These are phyloP conservation scores for Blastobotrys attinorum DNA, from an alignment of 805 yeast genomes.

Conservation along the genomic window DNA sequence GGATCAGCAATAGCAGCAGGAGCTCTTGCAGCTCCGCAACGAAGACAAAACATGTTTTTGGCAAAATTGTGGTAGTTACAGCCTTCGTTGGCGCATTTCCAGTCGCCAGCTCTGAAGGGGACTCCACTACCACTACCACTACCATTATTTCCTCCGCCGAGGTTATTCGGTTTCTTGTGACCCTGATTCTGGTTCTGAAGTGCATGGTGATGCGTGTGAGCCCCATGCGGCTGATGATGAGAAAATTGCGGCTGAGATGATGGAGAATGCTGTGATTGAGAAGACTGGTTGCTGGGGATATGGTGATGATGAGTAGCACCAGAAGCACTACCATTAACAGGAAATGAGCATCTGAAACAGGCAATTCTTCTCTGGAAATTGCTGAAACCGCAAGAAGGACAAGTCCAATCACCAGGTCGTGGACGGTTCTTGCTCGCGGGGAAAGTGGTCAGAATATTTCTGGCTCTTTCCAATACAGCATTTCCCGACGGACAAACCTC, in stretches of 20 bases:
- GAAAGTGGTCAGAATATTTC: conserved; percentile 73
- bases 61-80: conserved; percentile 92
- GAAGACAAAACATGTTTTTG: conserved; percentile 74
- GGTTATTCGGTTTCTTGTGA: not conserved
- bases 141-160: not conserved
- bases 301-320: not conserved
- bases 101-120: conserved; percentile 96
- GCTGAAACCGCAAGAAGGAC: conserved; percentile 92
- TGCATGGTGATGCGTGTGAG: conserved; percentile 1
- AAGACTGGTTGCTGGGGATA: not conserved
- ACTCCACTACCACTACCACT: too few species aligned
- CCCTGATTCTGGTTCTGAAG: not conserved
- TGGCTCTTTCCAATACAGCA: conserved; percentile 70
- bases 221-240: not conserved
- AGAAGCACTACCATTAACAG: not conserved
- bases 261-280: not conserved
- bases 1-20: conserved; percentile 8
- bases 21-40: conserved; percentile 72
- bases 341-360: conserved; percentile 67
- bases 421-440: conserved; percentile 83
- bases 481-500: conserved; percentile 86
- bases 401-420: conserved; percentile 97
- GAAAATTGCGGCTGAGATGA: not conserved
- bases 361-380: conserved; percentile 92
- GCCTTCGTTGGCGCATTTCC: conserved; percentile 77